Base-by-base conservation (phyloP, 2,329 filamentous ascomycete species). In the Tetracladium maxilliforme region DNA sequence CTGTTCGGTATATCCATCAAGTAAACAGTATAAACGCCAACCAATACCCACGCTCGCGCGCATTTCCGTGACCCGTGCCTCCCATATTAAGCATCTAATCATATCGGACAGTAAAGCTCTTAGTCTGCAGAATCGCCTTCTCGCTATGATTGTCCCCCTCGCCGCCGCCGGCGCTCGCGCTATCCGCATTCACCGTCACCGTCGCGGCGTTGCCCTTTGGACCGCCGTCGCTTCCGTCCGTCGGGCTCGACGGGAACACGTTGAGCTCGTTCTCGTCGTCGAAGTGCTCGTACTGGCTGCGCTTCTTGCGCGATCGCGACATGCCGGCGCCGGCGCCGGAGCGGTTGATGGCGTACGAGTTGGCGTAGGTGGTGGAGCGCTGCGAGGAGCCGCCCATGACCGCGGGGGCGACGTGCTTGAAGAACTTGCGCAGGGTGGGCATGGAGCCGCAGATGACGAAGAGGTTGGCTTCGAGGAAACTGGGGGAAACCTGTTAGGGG, bases 371-470 rank as follows among this genome's bases (percentile, higher is more conserved):
- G 15, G 14, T 13, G 22, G 6, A 14, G 11, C 14, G 11, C n/a
- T 2, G 10, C 4, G 5, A 3, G 15, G n/a, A 10, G 15, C 12
- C 35, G 14, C 43, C 41, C 11, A 51, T 38, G 14, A 49, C 25
- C 5, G 33, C 41, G 3, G 50, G 50, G 0, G 49, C 43, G 8
- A 54, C 37, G 26, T 52, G 47, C 3, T 39, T 39, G 30, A 54
- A 41, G 41, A 56, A 56, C 11, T 49, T 49, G 14, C 48, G 44
- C 2, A 56, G 31, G 1, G 52, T 54, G 0, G 52, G 49, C 17
- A 55, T 42, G 13, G 49, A 49, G 12, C 48, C 50, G 34, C 51
- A 56, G 9, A 53, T 48, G 15, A 56, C 42, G 25, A 55, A 44
- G 1, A 56, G 39, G 19, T 57, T 56, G 1, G 42, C 36, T 29